Evolutionary conservation across 495 filamentous ascomycete genomes (phyloP), one percentile per base, ranked within the genome.

Genomic region (Chaetomium fimeti): DNA sequence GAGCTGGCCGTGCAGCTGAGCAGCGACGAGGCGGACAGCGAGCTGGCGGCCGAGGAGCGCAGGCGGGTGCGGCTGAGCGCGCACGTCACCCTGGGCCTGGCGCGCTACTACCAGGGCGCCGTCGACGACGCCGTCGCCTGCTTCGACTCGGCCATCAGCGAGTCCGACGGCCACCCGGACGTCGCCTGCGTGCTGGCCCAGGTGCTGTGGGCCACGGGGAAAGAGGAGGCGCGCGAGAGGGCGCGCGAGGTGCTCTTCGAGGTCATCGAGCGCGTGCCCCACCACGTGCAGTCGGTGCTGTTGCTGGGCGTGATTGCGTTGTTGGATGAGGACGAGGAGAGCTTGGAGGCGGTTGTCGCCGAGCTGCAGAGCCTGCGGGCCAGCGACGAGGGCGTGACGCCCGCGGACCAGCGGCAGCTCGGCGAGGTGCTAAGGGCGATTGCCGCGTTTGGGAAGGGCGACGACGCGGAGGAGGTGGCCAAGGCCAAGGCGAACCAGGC

Each of bases 201-300:
- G 71, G 87, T 97, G 3, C 82, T 98, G 7, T 98, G 93, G 92
- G 92, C 91, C 3, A 93, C 89, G 71, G 93, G 91, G 27, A 87
- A 86, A 2, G 85, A 89, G 9, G 85, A 89, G 15, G 89, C 92
- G 55, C 82, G 87, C 47, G 83, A 82, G 48, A 84, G 91, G 61
- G 91, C 93, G 15, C 83, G 90, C 6, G 86, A 95, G 55, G 84
- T 94, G 63, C 76, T 98, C 24, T 91, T 96, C 68, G 86, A 87
- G 16, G 78, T 88, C 57, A 86, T 96, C 18, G 89, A 92, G 69
- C 81, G 71, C 24, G 75, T 89, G 58, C 85, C 89, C 0, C 83
- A 85, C 5, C 93, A 98, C 68, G 80, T 94, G 9, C 87, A 86
- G 43, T 88, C 91, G 2, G 85, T 92, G 13, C 82, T 89, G 7